A percentile compares a stretch with the other conserved stretches of the same genome.
These are phyloP conservation scores for Microglena sp. DNA, from an alignment of 139 green algal genomes.

Conservation along the genomic window DNA sequence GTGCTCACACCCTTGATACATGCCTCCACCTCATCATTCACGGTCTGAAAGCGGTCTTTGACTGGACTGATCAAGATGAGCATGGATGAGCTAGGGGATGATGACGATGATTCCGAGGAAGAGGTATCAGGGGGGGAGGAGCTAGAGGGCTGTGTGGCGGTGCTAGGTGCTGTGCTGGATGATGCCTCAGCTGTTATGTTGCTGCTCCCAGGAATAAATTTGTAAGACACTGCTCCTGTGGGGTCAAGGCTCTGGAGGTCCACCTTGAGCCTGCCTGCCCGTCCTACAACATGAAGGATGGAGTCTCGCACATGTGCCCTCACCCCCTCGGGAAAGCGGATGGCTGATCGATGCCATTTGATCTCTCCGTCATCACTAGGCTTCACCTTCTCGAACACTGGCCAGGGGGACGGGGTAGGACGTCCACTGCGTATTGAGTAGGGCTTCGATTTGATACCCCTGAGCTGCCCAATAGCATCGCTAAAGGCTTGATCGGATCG, in stretches of 20 bases:
- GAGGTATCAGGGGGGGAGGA: background rate
- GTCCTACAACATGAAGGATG: constrained; percentile 20
- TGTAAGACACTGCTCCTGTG: constrained; percentile 30
- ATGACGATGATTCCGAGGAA: background rate
- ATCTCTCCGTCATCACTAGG: background rate
- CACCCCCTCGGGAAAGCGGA: constrained; percentile 23
- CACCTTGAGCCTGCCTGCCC: constrained; percentile 21
- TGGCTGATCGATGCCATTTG: constrained; percentile 18
- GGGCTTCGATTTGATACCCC: no score
- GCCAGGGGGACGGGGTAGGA: constrained; percentile 19
- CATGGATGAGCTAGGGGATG: constrained; percentile 5
- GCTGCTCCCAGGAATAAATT: constrained; percentile 5
- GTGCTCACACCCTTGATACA: constrained; percentile 33
- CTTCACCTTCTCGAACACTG: constrained; percentile 19
- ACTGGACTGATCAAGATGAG: constrained; percentile 29
- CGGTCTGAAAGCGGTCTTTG: constrained; percentile 20
- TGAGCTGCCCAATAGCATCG: no score
- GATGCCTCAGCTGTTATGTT: background rate
- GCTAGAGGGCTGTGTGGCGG: background rate
- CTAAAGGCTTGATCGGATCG: no score
- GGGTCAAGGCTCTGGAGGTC: constrained; percentile 30
- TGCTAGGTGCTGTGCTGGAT: background rate
- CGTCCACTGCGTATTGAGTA: constrained; percentile 16
- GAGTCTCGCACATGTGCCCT: background rate
- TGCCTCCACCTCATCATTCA: constrained; percentile 23